These are phyloP conservation scores for Boletus holoroseus DNA, from an alignment of 1,284 basidiomycete genomes.

Conservation along the genomic window DNA sequence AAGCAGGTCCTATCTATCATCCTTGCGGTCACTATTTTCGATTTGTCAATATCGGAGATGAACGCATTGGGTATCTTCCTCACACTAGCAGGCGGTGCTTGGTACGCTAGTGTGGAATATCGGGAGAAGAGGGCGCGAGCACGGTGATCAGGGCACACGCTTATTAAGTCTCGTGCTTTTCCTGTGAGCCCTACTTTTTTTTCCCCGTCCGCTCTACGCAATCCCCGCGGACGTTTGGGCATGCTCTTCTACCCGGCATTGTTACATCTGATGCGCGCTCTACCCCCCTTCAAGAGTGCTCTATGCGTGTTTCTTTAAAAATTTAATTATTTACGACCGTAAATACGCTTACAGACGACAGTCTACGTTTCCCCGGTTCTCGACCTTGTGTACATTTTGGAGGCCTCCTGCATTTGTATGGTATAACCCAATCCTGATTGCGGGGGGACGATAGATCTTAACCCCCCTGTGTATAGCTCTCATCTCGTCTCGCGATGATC, in stretches of 20 bases:
- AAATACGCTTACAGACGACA: conserved; percentile 2
- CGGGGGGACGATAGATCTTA: neutral
- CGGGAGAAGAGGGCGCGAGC: conserved; percentile 43
- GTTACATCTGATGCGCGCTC: neutral
- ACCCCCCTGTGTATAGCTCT: neutral
- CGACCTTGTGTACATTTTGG: neutral
- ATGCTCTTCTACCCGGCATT: neutral
- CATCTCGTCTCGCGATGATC: too few species aligned
- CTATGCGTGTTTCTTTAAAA: neutral
- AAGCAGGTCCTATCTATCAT: conserved; percentile 94
- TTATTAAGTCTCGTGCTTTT: neutral
- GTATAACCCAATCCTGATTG: neutral
- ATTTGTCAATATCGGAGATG: conserved; percentile 70
- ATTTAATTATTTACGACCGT: neutral
- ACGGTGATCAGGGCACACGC: conserved; percentile 9
- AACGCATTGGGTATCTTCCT: conserved; percentile 79
- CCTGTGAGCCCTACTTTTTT: neutral
- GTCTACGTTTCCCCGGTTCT: conserved; percentile 1
- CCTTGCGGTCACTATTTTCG: conserved; percentile 77
- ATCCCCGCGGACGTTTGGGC: neutral
- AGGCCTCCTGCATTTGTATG: neutral
- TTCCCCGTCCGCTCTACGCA: neutral
- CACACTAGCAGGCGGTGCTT: conserved; percentile 79
- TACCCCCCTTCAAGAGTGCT: neutral
- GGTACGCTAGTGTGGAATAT: conserved; percentile 76